Percentiles rank a stretch among this genome's conserved stretches.
Evolutionary conservation across 495 filamentous ascomycete species (phyloP).

Genomic region (Aspergillus ostianus): DNA sequence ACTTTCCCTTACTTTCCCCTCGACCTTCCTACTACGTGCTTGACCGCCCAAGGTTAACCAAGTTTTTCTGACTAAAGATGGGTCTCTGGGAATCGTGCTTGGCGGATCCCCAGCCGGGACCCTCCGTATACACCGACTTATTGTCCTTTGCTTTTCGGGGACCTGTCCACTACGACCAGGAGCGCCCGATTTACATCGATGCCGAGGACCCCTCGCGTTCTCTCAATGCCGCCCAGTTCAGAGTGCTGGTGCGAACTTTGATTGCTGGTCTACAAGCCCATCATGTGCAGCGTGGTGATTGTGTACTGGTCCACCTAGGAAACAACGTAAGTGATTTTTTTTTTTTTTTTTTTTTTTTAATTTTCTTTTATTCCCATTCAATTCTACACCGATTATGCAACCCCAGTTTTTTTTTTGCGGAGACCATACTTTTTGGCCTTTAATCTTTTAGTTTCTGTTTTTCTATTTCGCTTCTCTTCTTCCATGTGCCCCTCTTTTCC

Average conservation of each 20-base stretch:
- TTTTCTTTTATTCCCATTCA: not conserved
- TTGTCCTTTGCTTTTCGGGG: slow-evolving; percentile 41
- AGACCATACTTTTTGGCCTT: slow-evolving; percentile 3
- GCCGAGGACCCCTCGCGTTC: slow-evolving; percentile 53
- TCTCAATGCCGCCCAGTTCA: slow-evolving; percentile 52
- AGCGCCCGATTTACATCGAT: slow-evolving; percentile 55
- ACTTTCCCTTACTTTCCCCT: not conserved
- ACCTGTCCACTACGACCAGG: slow-evolving; percentile 32
- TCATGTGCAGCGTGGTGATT: slow-evolving; percentile 54
- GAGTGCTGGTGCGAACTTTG: slow-evolving; percentile 47
- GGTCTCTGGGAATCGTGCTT: slow-evolving; percentile 33
- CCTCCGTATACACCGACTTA: slow-evolving; percentile 39
- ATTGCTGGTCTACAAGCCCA: slow-evolving; percentile 55
- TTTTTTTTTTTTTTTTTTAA: not conserved
- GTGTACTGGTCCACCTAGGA: slow-evolving; percentile 59
- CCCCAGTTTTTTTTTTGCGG: slow-evolving; percentile 8
- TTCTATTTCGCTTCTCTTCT: slow-evolving; percentile 5
- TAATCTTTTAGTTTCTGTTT: slow-evolving; percentile 6
- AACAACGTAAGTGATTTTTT: slow-evolving; percentile 49
- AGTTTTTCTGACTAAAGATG: slow-evolving; percentile 24
- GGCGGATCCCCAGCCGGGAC: slow-evolving; percentile 20
- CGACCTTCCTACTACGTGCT: not conserved
- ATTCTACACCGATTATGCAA: slow-evolving; percentile 14
- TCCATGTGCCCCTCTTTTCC: not conserved
- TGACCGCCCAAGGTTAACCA: not conserved